These are phyloP conservation scores for Aspergillus novofumigatus DNA, from an alignment of 2,329 filamentous ascomycete genomes.

Conservation along the genomic window DNA sequence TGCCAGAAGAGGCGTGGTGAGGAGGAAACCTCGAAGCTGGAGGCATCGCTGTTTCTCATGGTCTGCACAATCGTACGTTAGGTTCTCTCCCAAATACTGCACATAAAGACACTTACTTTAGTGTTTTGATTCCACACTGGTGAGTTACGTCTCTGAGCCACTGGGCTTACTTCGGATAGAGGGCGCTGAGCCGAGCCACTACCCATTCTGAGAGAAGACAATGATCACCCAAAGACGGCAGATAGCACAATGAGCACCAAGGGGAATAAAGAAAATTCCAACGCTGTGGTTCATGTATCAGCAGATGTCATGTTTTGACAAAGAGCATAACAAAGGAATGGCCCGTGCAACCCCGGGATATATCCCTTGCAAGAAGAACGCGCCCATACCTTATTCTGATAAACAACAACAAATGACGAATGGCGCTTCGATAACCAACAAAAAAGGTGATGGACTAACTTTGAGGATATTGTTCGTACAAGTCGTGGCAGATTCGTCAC, in stretches of 20 bases:
- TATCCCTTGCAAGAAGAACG: constrained; percentile 18
- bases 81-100: not conserved
- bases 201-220: constrained; percentile 49
- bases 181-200: constrained; percentile 63
- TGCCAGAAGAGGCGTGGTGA: constrained; percentile 93
- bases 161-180: constrained; percentile 82
- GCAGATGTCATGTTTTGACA: constrained; percentile 10
- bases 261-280: constrained; percentile 12
- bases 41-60: constrained; percentile 67
- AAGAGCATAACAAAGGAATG: constrained; percentile 1
- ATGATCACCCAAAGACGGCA: constrained; percentile 1
- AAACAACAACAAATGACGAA: constrained; percentile 16
- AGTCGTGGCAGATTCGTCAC: constrained; percentile 17
- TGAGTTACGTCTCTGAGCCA: constrained; percentile 83
- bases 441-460: constrained; percentile 1
- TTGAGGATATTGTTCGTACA: constrained; percentile 9
- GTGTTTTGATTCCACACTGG: constrained; percentile 77
- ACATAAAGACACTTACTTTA: constrained; percentile 53
- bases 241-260: constrained; percentile 11
- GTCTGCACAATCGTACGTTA: constrained; percentile 54
- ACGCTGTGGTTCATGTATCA: constrained; percentile 13
- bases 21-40: constrained; percentile 59
- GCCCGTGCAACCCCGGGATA: constrained; percentile 1
- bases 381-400: constrained; percentile 18
- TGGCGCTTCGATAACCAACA: constrained; percentile 9